Evolutionary conservation across 148 eudicot genomes (phyloP).

Genomic region (Vaccinium macrocarpon): DNA sequence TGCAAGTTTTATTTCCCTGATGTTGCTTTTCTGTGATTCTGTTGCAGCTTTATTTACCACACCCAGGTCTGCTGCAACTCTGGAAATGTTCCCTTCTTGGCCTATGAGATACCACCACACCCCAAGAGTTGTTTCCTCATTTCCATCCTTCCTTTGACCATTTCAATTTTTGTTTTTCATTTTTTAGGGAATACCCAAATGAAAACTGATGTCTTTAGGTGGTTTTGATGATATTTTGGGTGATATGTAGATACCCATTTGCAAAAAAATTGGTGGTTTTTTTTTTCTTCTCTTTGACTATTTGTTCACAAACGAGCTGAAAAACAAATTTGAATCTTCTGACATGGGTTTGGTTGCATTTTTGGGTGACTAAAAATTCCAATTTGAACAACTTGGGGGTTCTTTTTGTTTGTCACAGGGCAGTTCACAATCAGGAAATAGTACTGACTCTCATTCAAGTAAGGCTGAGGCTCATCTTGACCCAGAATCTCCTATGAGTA

Average conservation of each 20-base stretch:
- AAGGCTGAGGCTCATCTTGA: slow-evolving; percentile 46
- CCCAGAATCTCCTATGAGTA: slow-evolving; percentile 61
- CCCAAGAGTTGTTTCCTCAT: slow-evolving; percentile 26
- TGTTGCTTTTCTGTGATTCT: slow-evolving; percentile 31
- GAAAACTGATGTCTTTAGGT: neutral
- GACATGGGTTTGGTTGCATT: neutral
- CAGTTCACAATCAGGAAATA: slow-evolving; percentile 67
- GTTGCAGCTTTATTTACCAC: slow-evolving; percentile 78
- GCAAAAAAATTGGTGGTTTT: neutral
- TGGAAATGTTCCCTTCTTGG: slow-evolving; percentile 99
- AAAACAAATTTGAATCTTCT: slow-evolving; percentile 2
- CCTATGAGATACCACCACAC: slow-evolving; percentile 82
- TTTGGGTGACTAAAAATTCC: slow-evolving; percentile 23
- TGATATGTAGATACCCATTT: slow-evolving; percentile 4
- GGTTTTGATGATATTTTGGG: neutral
- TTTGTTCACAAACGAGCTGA: neutral
- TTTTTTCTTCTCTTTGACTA: neutral
- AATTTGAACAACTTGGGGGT: slow-evolving; percentile 10
- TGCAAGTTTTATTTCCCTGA: slow-evolving; percentile 9
- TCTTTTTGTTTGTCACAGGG: slow-evolving; percentile 35
- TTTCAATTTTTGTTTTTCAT: slow-evolving; percentile 9
- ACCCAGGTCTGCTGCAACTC: slow-evolving; percentile 80
- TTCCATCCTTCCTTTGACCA: slow-evolving; percentile 39
- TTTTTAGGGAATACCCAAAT: neutral
- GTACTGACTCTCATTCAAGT: slow-evolving; percentile 61